Conservation (phyloP, 2,329 filamentous ascomycete species). For the Cladosporium oxysporum region DNA sequence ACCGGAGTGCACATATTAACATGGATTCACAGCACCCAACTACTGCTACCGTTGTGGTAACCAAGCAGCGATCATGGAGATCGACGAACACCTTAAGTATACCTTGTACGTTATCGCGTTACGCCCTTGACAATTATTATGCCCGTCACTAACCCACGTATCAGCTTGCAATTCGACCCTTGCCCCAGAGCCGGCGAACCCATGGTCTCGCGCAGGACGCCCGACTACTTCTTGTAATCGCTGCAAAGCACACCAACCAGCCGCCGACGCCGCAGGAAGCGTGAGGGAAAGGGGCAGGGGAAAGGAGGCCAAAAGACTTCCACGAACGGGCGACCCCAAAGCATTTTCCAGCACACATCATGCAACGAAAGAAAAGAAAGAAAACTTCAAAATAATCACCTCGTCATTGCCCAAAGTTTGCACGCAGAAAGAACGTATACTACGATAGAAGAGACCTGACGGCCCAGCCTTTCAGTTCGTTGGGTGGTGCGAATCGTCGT, state of each 20-base stretch:
- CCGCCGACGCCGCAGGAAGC: not conserved
- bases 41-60: constrained; percentile 99
- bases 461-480: not conserved
- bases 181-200: constrained; percentile 96
- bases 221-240: constrained; percentile 93
- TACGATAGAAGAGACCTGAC: not conserved
- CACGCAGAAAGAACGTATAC: not conserved
- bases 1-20: constrained; percentile 32
- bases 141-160: constrained; percentile 29
- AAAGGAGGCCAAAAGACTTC: not conserved
- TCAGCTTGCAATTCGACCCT: constrained; percentile 96
- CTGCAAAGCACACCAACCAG: not conserved
- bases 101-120: constrained; percentile 76
- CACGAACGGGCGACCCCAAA: constrained; percentile 1
- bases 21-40: constrained; percentile 49
- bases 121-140: not conserved
- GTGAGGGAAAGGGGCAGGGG: constrained; percentile 21
- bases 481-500: not conserved
- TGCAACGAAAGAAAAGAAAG: constrained; percentile 4
- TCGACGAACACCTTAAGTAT: constrained; percentile 98
- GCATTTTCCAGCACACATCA: constrained; percentile 1
- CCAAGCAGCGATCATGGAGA: constrained; percentile 99
- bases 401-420: not conserved
- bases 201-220: constrained; percentile 93
- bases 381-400: not conserved